These are phyloP conservation scores for Penicillium sumatraense DNA, from an alignment of 2,329 filamentous ascomycete species.

Conservation along the genomic window DNA sequence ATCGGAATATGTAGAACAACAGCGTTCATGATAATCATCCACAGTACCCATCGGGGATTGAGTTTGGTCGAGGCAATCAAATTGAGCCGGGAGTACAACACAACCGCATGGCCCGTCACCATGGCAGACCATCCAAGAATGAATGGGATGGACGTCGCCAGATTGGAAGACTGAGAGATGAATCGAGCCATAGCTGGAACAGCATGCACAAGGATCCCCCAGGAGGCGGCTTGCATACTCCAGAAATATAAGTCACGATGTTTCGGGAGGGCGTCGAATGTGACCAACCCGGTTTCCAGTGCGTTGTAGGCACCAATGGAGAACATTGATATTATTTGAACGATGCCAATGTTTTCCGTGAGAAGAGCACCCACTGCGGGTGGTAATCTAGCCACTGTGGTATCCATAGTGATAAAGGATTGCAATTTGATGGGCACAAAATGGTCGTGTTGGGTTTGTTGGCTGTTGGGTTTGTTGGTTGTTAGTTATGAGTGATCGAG, in stretches of 20 bases:
- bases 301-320: conserved; percentile 41
- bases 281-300: conserved; percentile 47
- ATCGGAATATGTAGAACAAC: conserved; percentile 1
- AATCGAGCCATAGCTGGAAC: conserved; percentile 29
- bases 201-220: conserved; percentile 40
- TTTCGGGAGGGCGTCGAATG: conserved; percentile 49
- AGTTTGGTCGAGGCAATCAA: not conserved
- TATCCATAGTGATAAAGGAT: conserved; percentile 7
- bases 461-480: too few relatives aligned
- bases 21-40: conserved; percentile 3
- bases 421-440: not conserved
- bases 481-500: not conserved
- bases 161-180: not conserved
- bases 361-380: not conserved
- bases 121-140: not conserved
- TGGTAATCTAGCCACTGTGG: conserved; percentile 6
- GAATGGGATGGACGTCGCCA: not conserved
- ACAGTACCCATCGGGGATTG: conserved; percentile 1
- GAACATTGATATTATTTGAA: conserved; percentile 10
- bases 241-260: conserved; percentile 53
- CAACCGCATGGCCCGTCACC: not conserved
- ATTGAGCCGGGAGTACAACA: not conserved
- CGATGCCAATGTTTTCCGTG: not conserved
- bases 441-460: not conserved
- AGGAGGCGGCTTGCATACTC: conserved; percentile 45